Evolutionary conservation across 2,329 filamentous ascomycete species (phyloP).

Genomic region (Calonectria pseudoreteaudii): DNA sequence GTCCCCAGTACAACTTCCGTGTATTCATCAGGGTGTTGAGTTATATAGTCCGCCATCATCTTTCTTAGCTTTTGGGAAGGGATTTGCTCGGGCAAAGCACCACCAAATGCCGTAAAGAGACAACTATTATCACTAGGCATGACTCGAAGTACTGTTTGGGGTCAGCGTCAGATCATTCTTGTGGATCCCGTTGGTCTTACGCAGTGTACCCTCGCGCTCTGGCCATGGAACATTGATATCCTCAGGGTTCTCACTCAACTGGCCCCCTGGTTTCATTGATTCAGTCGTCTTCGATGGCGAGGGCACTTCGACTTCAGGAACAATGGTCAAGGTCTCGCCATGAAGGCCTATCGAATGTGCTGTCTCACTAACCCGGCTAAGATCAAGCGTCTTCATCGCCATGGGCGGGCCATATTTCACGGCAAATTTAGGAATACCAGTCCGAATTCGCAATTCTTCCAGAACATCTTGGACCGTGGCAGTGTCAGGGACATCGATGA

Average conservation of each 20-base stretch:
- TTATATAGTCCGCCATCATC: slow-evolving; percentile 83
- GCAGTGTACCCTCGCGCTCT: slow-evolving; percentile 62
- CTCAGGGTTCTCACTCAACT: slow-evolving; percentile 37
- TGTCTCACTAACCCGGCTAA: slow-evolving; percentile 62
- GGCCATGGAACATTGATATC: slow-evolving; percentile 60
- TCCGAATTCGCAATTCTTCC: slow-evolving; percentile 70
- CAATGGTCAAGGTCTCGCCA: slow-evolving; percentile 64
- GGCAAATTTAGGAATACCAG: slow-evolving; percentile 74
- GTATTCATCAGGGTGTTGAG: slow-evolving; percentile 78
- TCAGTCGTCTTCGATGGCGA: slow-evolving; percentile 20
- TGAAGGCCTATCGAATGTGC: slow-evolving; percentile 62
- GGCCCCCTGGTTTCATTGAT: slow-evolving; percentile 10
- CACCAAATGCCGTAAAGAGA: slow-evolving; percentile 90
- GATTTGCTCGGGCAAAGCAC: slow-evolving; percentile 73
- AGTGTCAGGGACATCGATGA: slow-evolving; percentile 74
- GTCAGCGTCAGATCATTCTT: slow-evolving; percentile 13
- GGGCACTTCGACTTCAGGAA: slow-evolving; percentile 51
- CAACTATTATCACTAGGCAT: slow-evolving; percentile 98
- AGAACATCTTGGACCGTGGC: slow-evolving; percentile 74
- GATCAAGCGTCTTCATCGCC: slow-evolving; percentile 72
- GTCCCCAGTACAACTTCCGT: slow-evolving; percentile 81
- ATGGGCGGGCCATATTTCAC: slow-evolving; percentile 87
- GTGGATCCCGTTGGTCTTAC: slow-evolving; percentile 46
- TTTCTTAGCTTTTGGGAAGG: slow-evolving; percentile 72
- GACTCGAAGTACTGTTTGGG: slow-evolving; percentile 78